Conservation (phyloP, 345 rosid genomes). For the Ceriops tagal region DNA sequence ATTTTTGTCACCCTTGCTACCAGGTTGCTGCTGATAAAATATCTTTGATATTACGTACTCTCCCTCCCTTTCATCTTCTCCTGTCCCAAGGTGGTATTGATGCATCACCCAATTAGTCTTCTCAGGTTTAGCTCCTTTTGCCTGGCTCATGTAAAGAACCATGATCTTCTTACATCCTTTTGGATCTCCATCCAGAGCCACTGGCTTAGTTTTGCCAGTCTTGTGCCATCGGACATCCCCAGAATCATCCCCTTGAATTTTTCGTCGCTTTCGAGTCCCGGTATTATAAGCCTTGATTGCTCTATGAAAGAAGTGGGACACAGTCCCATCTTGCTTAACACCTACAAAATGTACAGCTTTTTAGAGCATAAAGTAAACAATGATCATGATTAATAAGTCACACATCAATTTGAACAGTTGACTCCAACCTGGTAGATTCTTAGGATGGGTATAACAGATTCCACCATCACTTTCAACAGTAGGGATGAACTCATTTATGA, state of each 20-base stretch:
- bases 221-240: constrained; percentile 98
- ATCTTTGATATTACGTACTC: constrained; percentile 83
- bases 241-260: constrained; percentile 69
- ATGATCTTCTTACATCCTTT: constrained; percentile 88
- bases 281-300: constrained; percentile 89
- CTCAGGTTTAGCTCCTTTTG: constrained; percentile 65
- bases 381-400: neutral
- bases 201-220: constrained; percentile 87
- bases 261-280: constrained; percentile 89
- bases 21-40: constrained; percentile 66
- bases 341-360: constrained; percentile 34
- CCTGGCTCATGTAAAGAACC: constrained; percentile 66
- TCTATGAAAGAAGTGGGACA: constrained; percentile 77
- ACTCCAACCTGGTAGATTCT: constrained; percentile 73
- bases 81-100: constrained; percentile 89
- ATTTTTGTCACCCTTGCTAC: constrained; percentile 48
- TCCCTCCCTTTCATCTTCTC: constrained; percentile 83
- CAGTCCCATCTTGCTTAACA: constrained; percentile 73
- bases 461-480: constrained; percentile 81
- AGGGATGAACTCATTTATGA: constrained; percentile 74
- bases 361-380: constrained; percentile 8
- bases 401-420: constrained; percentile 7
- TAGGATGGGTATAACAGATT: constrained; percentile 96
- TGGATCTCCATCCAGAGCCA: constrained; percentile 67
- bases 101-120: constrained; percentile 99